A percentile compares a stretch with the other conserved stretches of the same genome.
These are phyloP conservation scores for Blastobotrys americana DNA, from an alignment of 805 yeast species.

Conservation along the genomic window DNA sequence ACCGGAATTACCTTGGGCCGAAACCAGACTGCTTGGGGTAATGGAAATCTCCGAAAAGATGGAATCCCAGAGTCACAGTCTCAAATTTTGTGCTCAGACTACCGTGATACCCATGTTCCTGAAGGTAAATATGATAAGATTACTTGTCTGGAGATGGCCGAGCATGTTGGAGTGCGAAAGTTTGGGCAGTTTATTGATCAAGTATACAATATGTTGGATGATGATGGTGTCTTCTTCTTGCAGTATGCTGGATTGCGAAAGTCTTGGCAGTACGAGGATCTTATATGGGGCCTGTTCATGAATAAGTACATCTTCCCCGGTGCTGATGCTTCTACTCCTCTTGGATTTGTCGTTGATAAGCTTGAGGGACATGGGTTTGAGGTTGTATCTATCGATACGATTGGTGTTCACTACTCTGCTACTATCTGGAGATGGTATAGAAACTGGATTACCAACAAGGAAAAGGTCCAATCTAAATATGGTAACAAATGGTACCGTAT, in stretches of 20 bases:
- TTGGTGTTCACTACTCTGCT: constrained; percentile 88
- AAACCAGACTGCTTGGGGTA: constrained; percentile 90
- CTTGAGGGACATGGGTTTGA: constrained; percentile 85
- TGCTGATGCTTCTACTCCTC: constrained; percentile 93
- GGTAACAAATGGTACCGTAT: constrained; percentile 88
- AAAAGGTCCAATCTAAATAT: constrained; percentile 65
- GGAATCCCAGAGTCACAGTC: constrained; percentile 67
- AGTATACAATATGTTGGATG: constrained; percentile 81
- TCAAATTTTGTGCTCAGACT: constrained; percentile 72
- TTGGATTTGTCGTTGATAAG: constrained; percentile 68
- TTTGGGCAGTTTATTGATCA: constrained; percentile 68
- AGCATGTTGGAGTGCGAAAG: constrained; percentile 89
- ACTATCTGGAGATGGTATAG: constrained; percentile 93
- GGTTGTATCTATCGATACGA: constrained; percentile 73
- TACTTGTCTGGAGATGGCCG: constrained; percentile 91
- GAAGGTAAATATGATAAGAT: constrained; percentile 72
- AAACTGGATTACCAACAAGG: constrained; percentile 84
- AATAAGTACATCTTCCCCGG: constrained; percentile 96
- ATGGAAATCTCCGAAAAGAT: constrained; percentile 55
- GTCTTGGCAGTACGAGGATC: constrained; percentile 90
- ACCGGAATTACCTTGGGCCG: constrained; percentile 87
- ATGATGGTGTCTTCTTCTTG: constrained; percentile 79
- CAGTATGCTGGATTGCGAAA: constrained; percentile 90
- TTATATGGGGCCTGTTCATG: constrained; percentile 92
- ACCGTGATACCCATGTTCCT: constrained; percentile 82